Base-by-base conservation (phyloP, 2,329 filamentous ascomycete species). In the Colletotrichum higginsianum region DNA sequence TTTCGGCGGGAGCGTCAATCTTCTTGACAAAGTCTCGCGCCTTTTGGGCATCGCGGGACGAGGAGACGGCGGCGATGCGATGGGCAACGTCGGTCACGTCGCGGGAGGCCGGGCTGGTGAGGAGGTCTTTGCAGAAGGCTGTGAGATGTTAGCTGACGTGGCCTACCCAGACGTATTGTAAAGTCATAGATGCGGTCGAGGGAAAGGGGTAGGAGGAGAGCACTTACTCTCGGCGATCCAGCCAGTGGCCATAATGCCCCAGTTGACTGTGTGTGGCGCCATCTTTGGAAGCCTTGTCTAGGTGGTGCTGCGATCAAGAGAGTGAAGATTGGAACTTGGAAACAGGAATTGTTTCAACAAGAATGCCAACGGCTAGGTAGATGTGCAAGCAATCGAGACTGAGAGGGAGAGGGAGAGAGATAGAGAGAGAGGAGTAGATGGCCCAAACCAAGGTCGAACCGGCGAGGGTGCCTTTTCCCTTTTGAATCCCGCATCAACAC, bases 1-100 rank as follows among this genome's bases (percentile, higher is more conserved):
- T 92, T 9, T 89, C 86, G 21, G 87, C 83, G 4, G 93, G 91
- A n/a, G 92, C 90, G 70, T 91, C 88, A 47, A 92, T 88, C 73
- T 91, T 89, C 73, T 89, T 85, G 79, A 97, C 87, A 83, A 97
- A 97, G 61, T 90, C 84, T 72, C 88, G 86, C 1, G 94, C 94
- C 63, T 91, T 90, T 55, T 89, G 86, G 74, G 88, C 86, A 57
- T 93, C 94, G 50, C 89, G 90, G 5, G 94, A 96, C 1, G 94
- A 96, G 26, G 94, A 93, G 7, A 93, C 94, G 26, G 94, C 95
- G 23, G 92, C 89, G 58, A 97, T 88, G 76, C 91, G 89, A 83
- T 98, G 95, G 67, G 88, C 88, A 74, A 97, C 86, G 76, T 97
- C 93, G 71, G 85, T 84, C 64, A 93, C 92, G 61, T 88, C 88